These are phyloP conservation scores for Lipomyces yamadae DNA, from an alignment of 805 yeast genomes.

Conservation along the genomic window DNA sequence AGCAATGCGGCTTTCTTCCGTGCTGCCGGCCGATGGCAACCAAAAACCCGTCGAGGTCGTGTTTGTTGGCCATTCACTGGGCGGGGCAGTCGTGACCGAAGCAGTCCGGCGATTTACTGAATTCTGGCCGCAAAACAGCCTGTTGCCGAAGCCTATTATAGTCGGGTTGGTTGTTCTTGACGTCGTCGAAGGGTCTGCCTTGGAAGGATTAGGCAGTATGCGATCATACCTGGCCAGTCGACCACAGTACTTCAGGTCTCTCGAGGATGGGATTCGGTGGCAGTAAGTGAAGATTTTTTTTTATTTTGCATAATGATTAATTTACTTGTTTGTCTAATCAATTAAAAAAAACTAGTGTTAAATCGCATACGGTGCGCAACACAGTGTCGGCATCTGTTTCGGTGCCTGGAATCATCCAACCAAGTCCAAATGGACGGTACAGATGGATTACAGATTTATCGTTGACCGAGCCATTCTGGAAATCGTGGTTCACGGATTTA, in stretches of 20 bases:
- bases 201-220: constrained; percentile 70
- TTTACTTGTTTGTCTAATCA: neutral
- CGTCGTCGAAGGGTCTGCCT: constrained; percentile 93
- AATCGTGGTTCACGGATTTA: constrained; percentile 73
- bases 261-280: constrained; percentile 77
- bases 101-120: constrained; percentile 46
- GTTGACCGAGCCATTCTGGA: constrained; percentile 73
- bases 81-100: constrained; percentile 80
- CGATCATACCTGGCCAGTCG: constrained; percentile 64
- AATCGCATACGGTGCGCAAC: constrained; percentile 58
- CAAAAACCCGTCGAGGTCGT: constrained; percentile 48
- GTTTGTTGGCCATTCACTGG: constrained; percentile 87
- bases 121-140: constrained; percentile 16
- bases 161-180: constrained; percentile 82
- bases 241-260: constrained; percentile 62
- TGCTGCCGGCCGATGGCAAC: constrained; percentile 20
- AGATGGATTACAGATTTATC: constrained; percentile 70
- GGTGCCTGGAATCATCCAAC: constrained; percentile 68
- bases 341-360: constrained; percentile 43
- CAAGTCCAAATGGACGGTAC: constrained; percentile 37
- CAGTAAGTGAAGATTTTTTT: constrained; percentile 47
- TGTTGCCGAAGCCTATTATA: constrained; percentile 41
- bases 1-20: constrained; percentile 44
- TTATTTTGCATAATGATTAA: no score
- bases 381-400: constrained; percentile 69